phyloP scores from a whole-genome alignment of 2,329 filamentous ascomycete species.

The Penicillium sp. region DNA sequence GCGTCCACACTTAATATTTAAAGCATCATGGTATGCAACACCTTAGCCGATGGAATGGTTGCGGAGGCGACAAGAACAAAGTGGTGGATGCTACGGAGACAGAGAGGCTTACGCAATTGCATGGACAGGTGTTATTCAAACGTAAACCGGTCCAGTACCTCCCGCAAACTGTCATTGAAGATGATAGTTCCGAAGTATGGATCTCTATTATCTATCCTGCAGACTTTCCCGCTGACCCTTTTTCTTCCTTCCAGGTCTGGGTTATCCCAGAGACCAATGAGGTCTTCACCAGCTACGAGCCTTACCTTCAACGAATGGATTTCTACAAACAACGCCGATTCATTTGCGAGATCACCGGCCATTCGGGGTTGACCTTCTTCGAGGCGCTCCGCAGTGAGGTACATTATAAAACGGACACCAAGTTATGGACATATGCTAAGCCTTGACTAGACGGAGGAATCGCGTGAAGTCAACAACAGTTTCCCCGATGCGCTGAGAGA shows the following conservation, averaged over 20 bases:
- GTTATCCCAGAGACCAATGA: conserved; percentile 83
- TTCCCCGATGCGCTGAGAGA: conserved; percentile 88
- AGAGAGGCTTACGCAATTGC: conserved; percentile 16
- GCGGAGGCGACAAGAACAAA: not conserved
- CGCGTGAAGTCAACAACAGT: conserved; percentile 77
- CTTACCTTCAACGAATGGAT: conserved; percentile 76
- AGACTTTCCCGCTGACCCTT: conserved; percentile 10
- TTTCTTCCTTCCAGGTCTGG: conserved; percentile 60
- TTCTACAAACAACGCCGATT: conserved; percentile 91
- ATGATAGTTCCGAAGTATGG: conserved; percentile 74
- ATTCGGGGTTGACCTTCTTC: conserved; percentile 83
- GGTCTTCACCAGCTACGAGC: conserved; percentile 79
- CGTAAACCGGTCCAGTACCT: conserved; percentile 85
- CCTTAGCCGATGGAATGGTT: not conserved
- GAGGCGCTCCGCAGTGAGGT: conserved; percentile 88
- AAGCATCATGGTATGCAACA: conserved; percentile 28
- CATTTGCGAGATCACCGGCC: conserved; percentile 91
- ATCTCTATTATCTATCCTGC: conserved; percentile 5
- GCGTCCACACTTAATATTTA: conserved; percentile 14
- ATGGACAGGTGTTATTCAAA: conserved; percentile 76
- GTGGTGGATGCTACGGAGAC: not conserved
- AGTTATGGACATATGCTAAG: conserved; percentile 5
- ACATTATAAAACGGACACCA: conserved; percentile 31
- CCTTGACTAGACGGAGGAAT: conserved; percentile 57
- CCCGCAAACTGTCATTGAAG: conserved; percentile 60